phyloP scores from a whole-genome alignment of 371 early-diverging fungal genomes.

The Saksenaea oblongispora region DNA sequence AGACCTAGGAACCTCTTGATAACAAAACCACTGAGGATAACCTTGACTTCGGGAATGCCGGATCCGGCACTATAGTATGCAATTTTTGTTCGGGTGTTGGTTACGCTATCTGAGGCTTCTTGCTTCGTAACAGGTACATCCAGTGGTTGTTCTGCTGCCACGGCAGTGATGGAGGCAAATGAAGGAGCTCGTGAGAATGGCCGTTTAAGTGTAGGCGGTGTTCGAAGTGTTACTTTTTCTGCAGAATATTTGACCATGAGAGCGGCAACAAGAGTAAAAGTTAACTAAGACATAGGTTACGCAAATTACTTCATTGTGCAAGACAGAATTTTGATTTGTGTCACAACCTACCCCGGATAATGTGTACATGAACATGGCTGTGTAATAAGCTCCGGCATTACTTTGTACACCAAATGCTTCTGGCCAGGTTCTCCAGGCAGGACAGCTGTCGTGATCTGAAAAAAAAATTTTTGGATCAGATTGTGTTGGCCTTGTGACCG shows the following conservation, averaged over 20 bases:
- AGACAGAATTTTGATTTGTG: neutral
- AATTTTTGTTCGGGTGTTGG: constrained; percentile 36
- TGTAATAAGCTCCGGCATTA: constrained; percentile 25
- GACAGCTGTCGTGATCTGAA: constrained; percentile 32
- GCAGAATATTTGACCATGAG: constrained; percentile 46
- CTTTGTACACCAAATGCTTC: constrained; percentile 30
- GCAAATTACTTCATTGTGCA: constrained; percentile 1
- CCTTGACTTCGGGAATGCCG: constrained; percentile 95
- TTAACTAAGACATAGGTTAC: constrained; percentile 18
- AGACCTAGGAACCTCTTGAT: constrained; percentile 87
- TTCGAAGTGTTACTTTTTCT: constrained; percentile 37
- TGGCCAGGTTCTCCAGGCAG: constrained; percentile 49
- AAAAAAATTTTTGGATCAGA: neutral
- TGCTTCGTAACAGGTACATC: neutral
- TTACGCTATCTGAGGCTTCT: constrained; percentile 6
- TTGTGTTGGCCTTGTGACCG: neutral
- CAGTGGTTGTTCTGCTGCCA: neutral
- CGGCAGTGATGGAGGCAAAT: constrained; percentile 12
- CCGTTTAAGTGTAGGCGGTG: constrained; percentile 7
- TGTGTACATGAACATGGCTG: constrained; percentile 39
- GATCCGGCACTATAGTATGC: constrained; percentile 83
- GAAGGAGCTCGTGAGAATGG: constrained; percentile 29
- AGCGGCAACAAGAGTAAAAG: constrained; percentile 39
- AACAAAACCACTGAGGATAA: constrained; percentile 91
- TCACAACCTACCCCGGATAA: constrained; percentile 40